A percentile compares a stretch with the other conserved stretches of the same genome.
Conservation (phyloP, 2,329 filamentous ascomycete genomes). For the Gremmenia infestans region DNA sequence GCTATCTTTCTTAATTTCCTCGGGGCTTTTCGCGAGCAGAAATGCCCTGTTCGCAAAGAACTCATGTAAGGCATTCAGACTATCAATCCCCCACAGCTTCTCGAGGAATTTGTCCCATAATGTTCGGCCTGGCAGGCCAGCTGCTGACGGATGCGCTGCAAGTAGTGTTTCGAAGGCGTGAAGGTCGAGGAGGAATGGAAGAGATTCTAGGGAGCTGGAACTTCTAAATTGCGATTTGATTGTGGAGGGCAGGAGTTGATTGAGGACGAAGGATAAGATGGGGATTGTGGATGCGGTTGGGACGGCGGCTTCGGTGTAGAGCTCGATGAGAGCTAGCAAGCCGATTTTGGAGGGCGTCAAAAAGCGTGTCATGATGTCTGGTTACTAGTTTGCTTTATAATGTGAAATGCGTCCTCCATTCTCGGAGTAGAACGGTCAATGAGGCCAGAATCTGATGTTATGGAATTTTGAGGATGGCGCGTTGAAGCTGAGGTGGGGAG, state of each 20-base stretch:
- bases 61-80: slow-evolving; percentile 70
- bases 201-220: background rate
- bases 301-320: slow-evolving; percentile 71
- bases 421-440: background rate
- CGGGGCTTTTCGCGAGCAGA: slow-evolving; percentile 57
- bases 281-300: slow-evolving; percentile 67
- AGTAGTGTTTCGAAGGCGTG: slow-evolving; percentile 57
- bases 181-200: slow-evolving; percentile 46
- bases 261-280: slow-evolving; percentile 73
- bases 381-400: background rate
- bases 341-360: slow-evolving; percentile 86
- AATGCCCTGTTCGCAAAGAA: slow-evolving; percentile 62
- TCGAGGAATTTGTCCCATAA: slow-evolving; percentile 84
- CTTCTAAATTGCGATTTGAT: slow-evolving; percentile 20
- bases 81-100: slow-evolving; percentile 79
- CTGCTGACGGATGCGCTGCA: slow-evolving; percentile 44
- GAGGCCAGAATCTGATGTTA: background rate
- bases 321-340: slow-evolving; percentile 71
- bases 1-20: slow-evolving; percentile 51
- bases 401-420: background rate
- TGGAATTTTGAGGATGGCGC: background rate
- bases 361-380: slow-evolving; percentile 65
- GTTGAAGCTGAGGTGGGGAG: background rate
- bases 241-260: slow-evolving; percentile 55
- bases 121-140: slow-evolving; percentile 65